phyloP scores from a whole-genome alignment of 345 rosid species.

The Gossypium arboreum region DNA sequence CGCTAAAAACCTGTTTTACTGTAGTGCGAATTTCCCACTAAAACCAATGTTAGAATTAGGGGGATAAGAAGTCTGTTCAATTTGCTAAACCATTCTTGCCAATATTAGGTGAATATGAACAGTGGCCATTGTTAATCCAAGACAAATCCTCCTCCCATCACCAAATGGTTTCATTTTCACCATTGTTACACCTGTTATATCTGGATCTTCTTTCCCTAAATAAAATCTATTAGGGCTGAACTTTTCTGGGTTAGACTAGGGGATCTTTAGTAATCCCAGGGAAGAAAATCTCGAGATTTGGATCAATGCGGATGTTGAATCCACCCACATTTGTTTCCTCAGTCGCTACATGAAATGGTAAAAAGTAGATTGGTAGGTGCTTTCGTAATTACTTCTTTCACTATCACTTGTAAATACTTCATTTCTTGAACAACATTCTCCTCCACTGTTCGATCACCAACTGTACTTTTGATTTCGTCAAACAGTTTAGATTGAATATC shows the following conservation, averaged over 20 bases:
- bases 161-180: constrained; percentile 88
- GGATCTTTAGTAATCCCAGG: constrained; percentile 61
- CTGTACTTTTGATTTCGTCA: constrained; percentile 49
- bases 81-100: constrained; percentile 88
- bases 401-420: constrained; percentile 60
- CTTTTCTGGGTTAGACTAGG: constrained; percentile 54
- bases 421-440: constrained; percentile 63
- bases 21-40: constrained; percentile 40
- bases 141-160: constrained; percentile 78
- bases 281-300: constrained; percentile 52
- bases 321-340: constrained; percentile 68
- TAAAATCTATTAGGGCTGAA: constrained; percentile 72
- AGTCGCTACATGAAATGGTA: constrained; percentile 56
- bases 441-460: constrained; percentile 49
- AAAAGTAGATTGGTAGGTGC: constrained; percentile 80
- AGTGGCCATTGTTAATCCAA: constrained; percentile 71
- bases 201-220: constrained; percentile 56
- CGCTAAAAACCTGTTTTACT: no score
- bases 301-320: constrained; percentile 57
- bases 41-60: constrained; percentile 47
- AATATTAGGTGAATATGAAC: constrained; percentile 69
- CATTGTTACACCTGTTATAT: constrained; percentile 61
- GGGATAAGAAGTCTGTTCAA: constrained; percentile 63
- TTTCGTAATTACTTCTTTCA: constrained; percentile 68
- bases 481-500: constrained; percentile 53